Conservation (phyloP, 1,139 yeast genomes). For the Spathaspora sp. region DNA sequence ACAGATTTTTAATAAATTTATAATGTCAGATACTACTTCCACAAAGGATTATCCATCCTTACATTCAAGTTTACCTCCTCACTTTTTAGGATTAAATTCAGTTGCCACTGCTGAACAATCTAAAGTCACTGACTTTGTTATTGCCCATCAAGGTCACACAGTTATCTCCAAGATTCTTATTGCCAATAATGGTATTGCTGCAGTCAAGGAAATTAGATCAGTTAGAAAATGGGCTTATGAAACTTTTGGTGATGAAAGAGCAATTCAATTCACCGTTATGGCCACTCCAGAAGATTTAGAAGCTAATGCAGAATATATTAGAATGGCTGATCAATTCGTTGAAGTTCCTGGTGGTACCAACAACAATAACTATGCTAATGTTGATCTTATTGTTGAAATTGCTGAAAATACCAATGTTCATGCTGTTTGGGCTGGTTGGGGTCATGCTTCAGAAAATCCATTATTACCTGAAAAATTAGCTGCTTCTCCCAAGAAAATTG, state of each 20-base stretch:
- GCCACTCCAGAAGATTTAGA: constrained; percentile 98
- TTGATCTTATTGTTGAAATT: constrained; percentile 91
- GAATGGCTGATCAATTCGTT: constrained; percentile 98
- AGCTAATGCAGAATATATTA: constrained; percentile 95
- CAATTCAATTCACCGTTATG: constrained; percentile 94
- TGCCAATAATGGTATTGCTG: constrained; percentile 98
- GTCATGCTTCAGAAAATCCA: constrained; percentile 99
- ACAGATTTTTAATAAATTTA: constrained; percentile 2
- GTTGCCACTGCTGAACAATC: constrained; percentile 70
- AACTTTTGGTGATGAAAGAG: constrained; percentile 92
- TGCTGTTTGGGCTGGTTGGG: constrained; percentile 99
- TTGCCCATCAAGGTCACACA: constrained; percentile 88
- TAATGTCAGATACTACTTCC: constrained; percentile 11
- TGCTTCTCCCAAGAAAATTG: constrained; percentile 80
- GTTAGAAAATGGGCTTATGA: constrained; percentile 99
- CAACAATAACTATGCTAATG: constrained; percentile 97
- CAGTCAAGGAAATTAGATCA: constrained; percentile 96
- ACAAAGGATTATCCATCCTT: constrained; percentile 27
- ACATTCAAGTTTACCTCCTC: constrained; percentile 54
- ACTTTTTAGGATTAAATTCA: constrained; percentile 80
- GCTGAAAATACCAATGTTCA: constrained; percentile 97
- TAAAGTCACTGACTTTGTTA: constrained; percentile 81
- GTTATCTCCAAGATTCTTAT: constrained; percentile 85
- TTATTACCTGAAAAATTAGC: constrained; percentile 90
- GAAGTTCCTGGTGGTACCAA: constrained; percentile 99